phyloP scores from a whole-genome alignment of 805 yeast species.

The Barnettozyma salicaria region DNA sequence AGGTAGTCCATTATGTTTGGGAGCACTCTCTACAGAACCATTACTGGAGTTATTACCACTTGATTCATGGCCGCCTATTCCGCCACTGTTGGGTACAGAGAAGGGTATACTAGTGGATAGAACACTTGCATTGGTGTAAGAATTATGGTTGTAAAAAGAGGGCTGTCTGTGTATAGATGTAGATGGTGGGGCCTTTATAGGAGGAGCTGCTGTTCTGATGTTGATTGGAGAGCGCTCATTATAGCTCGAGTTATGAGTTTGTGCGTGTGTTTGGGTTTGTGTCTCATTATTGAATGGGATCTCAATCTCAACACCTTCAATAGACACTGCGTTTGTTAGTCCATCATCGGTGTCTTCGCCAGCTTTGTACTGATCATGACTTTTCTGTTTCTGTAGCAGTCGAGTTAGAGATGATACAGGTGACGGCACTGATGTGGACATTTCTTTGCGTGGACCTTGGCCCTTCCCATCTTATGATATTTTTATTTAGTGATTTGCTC shows the following conservation, averaged over 20 bases:
- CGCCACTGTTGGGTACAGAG: conserved; percentile 20
- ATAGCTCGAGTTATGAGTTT: too few species aligned
- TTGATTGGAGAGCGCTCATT: conserved; percentile 5
- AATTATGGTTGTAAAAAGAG: conserved; percentile 12
- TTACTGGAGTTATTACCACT: conserved; percentile 34
- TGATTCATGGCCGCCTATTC: conserved; percentile 38
- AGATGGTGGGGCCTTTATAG: conserved; percentile 26
- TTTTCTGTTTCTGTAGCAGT: conserved; percentile 24
- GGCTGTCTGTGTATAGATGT: conserved; percentile 27
- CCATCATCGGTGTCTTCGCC: conserved; percentile 11
- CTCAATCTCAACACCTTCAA: conserved; percentile 27
- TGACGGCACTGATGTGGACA: too few species aligned
- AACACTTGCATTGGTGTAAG: conserved; percentile 13
- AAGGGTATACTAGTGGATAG: conserved; percentile 23
- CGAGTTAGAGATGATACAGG: conserved; percentile 26
- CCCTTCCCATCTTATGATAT: too few species aligned
- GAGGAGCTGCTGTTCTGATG: conserved; percentile 20
- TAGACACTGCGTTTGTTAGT: conserved; percentile 23
- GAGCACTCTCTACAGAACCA: conserved; percentile 17
- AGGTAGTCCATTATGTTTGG: conserved; percentile 33
- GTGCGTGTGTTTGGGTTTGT: background rate
- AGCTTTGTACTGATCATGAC: conserved; percentile 8
- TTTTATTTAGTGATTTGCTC: background rate
- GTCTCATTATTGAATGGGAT: conserved; percentile 3
- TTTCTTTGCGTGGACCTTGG: too few species aligned